Conservation (phyloP, 257 asterid species). For the Pogostemon cablin region DNA sequence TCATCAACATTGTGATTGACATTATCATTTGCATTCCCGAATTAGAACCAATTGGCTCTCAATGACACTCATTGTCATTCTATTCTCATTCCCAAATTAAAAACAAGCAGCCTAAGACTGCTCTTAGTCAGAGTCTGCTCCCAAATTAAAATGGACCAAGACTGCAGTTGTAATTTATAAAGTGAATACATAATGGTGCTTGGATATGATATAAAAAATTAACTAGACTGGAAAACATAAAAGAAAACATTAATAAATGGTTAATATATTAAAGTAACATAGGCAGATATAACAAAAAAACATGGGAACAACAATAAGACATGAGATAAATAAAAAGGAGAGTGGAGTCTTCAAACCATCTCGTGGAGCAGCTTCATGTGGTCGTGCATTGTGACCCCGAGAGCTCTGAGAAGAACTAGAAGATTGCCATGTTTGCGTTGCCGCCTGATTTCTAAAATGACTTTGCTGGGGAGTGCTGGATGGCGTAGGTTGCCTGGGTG, state of each 20-base stretch:
- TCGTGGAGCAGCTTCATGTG: slow-evolving; percentile 48
- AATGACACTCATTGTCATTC: no score
- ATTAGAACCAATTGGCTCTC: no score
- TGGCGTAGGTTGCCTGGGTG: slow-evolving; percentile 54
- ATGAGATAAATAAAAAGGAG: slow-evolving; percentile 3
- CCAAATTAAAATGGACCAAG: not conserved
- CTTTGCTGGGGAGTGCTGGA: slow-evolving; percentile 56
- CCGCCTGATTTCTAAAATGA: slow-evolving; percentile 53
- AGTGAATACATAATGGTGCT: not conserved
- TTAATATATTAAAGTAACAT: not conserved
- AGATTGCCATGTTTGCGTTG: slow-evolving; percentile 67
- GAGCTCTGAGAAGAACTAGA: slow-evolving; percentile 57
- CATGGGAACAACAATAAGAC: slow-evolving; percentile 8
- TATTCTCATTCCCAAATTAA: no score
- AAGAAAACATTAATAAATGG: not conserved
- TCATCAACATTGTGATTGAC: no score
- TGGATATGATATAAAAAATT: not conserved
- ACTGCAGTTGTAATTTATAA: not conserved
- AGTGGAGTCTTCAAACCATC: slow-evolving; percentile 52
- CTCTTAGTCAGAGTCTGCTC: no score
- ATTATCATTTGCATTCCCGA: no score
- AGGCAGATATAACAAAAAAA: slow-evolving; percentile 19
- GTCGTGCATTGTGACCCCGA: slow-evolving; percentile 47
- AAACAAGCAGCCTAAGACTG: no score
- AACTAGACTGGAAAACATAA: not conserved